Base-by-base conservation (phyloP, 2,329 filamentous ascomycete genomes). In the Clarireedia sp. region DNA sequence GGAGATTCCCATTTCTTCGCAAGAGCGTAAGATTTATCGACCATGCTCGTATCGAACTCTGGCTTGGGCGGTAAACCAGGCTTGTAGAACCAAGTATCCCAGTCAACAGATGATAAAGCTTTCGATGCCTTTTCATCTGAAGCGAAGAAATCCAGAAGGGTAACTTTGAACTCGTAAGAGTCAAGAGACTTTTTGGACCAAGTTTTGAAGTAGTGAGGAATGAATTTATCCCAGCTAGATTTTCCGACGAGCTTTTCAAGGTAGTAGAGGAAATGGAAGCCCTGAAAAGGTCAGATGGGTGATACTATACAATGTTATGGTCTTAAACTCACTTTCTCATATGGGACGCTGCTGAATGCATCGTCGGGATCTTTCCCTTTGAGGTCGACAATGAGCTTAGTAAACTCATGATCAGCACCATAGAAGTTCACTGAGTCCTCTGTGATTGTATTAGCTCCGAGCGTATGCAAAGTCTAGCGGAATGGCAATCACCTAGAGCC, bases 311-410 rank as follows among this genome's bases (percentile, higher is more conserved):
- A 12, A 5, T 4, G 1, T 10, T 6, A 12, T 33, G 38, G 3
- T 2, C 7, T 17, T 16, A 2, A 16, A 24, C 6, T 46, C n/a
- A 65, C 65, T 57, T 99, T 97, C 69, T 97, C 92, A 66, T 99
- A 99, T 0, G 94, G 90, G 36, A 97, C 78, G 24, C 83, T 87
- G 63, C 88, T 95, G 74, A 97, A 99, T 1, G 92, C 89, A 70
- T 99, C 94, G 69, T 97, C 94, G 0, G 94, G 94, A 65, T 97
- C 92, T 62, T 94, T 86, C 56, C 89, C 90, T 68, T 92, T 88
- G 60, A 97, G 85, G 68, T 89, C 85, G 58, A 91, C 81, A 62
- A 96, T 83, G 53, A 99, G 79, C 70, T 95, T 95, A 7, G 94
- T 99, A 74, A 94, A 97, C 64, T 92, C 87, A 68, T 96, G 90